Evolutionary conservation across 2,329 filamentous ascomycete genomes (phyloP).

Genomic region (Tetracladium maxilliforme): DNA sequence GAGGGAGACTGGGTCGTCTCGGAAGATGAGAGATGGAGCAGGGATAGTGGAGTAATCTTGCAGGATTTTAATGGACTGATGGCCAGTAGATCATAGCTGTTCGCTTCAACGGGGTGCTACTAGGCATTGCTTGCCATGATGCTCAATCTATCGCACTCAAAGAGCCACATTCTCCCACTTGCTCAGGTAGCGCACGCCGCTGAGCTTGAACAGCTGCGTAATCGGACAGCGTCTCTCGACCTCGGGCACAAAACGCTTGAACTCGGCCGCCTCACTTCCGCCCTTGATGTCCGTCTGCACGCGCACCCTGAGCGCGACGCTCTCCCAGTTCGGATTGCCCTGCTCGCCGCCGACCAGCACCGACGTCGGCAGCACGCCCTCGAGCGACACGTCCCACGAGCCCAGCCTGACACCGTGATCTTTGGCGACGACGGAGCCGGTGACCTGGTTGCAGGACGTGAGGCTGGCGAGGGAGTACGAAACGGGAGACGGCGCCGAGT

Average conservation of each 20-base stretch:
- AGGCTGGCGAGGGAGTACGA: conserved; percentile 13
- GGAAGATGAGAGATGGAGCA: too few relatives aligned
- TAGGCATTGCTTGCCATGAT: too few relatives aligned
- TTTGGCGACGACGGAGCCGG: conserved; percentile 12
- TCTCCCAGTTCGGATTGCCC: conserved; percentile 15
- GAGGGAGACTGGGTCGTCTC: too few relatives aligned
- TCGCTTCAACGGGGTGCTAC: too few relatives aligned
- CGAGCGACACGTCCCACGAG: conserved; percentile 11
- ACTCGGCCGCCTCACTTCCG: conserved; percentile 5
- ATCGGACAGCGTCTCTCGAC: conserved; percentile 14
- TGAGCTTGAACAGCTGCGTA: conserved; percentile 12
- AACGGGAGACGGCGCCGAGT: conserved; percentile 13
- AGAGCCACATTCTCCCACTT: conserved; percentile 14
- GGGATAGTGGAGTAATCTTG: too few relatives aligned
- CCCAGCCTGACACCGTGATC: conserved; percentile 13
- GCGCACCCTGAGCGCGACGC: conserved; percentile 7
- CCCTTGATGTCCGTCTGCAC: conserved; percentile 12
- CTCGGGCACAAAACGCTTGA: conserved; percentile 10
- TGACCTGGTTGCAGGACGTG: conserved; percentile 15
- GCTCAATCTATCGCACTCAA: too few relatives aligned
- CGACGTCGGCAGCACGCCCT: conserved; percentile 10
- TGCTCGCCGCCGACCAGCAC: conserved; percentile 11
- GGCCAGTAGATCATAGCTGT: too few relatives aligned
- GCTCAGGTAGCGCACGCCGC: conserved; percentile 11
- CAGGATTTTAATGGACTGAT: too few relatives aligned